Evolutionary conservation across 176 grass and related monocot species (phyloP), one percentile per base, ranked within the genome.

Genomic region (Musa schizocarpa): DNA sequence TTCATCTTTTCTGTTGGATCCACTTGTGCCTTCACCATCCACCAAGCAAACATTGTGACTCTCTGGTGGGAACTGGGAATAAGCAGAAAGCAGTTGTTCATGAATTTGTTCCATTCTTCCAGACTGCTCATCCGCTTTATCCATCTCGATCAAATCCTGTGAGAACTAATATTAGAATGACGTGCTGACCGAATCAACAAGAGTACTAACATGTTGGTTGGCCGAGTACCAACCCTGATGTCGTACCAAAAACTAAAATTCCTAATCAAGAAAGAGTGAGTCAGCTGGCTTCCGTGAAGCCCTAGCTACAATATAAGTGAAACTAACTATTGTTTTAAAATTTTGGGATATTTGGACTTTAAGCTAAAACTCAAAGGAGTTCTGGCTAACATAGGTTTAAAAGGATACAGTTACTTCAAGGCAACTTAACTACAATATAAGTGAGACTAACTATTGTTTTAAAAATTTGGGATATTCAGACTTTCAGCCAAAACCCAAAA

Each of bases 111-210:
- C 82, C 61, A 87, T 84, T 76, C 78, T 86, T 11, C 82, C 86
- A 2, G 73, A 79, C 63, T 89, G 74, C 68, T 91, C 77, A n/a
- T 98, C 88, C 80, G 87, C 84, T 58, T 53, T 84, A 79, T 91
- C 94, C 90, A 89, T 91, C 71, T 93, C 90, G 17, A 98, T 93
- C 53, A 98, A 75, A 82, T 84, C 85, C 88, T 96, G 65, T 9
- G 13, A 79, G 48, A 8, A 50, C 14, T 43, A 20, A 50, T 12
- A 21, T 22, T 53, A 22, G 11, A 53, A 52, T 7, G 2, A 53
- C 11, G 3, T 12, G 12, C 19, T 9, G 20, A 52, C 43, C 2
- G 48, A 34, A n/a, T 71, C 19, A 13, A 25, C 19, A 5, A 23
- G n/a, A 72, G 17, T 11, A 53, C 20, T 52, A 51, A 52, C 9